Evolutionary conservation across 1,284 basidiomycete genomes (phyloP), one percentile per base, ranked within the genome.

Genomic region (Exobasidium rhododendri): DNA sequence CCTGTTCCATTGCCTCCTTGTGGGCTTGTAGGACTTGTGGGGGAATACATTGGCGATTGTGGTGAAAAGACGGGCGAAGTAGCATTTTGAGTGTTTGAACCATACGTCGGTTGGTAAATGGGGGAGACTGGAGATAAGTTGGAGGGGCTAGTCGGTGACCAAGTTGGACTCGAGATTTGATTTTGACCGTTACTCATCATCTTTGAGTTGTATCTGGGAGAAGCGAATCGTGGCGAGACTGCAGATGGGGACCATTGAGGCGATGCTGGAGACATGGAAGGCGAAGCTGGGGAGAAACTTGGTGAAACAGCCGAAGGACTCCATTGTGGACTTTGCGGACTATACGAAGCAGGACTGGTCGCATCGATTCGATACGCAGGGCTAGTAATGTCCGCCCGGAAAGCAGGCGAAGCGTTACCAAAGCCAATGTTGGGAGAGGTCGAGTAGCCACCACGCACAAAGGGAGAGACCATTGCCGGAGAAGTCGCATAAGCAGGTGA

Each of bases 331-430:
- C 58, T 61, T 14, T 51, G 31, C 30, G 59, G 59, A n/a, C 47
- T 56, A 35, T 61, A 61, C 29, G 74, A 76, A 1, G 70, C 70
- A 10, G 78, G 77, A 32, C 72, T 74, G 17, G 35, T 40, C 17
- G 35, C 35, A 40, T 40, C 35, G 17, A 40, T 40, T 7, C 35
- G 35, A 60, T 77, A 80, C 43, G 65, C 60, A 0, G 76, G 78
- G 17, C 71, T 74, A 2, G 77, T 70, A 22, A 71, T 72, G 50
- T 68, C 69, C 2, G 47, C 20, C 13, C 20, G 26, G 66, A 71
- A 74, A 32, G 63, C 66, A 20, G 77, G 77, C 55, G 76, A 78
- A 86, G 53, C 90, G 86, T 75, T 90, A 87, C 87, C 66, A 92
- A 83, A 87, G 91, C 89, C 69, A 43, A 70, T 72, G 56, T 65